Conservation (phyloP, 2,329 filamentous ascomycete species). For the Colletotrichum zoysiae region DNA sequence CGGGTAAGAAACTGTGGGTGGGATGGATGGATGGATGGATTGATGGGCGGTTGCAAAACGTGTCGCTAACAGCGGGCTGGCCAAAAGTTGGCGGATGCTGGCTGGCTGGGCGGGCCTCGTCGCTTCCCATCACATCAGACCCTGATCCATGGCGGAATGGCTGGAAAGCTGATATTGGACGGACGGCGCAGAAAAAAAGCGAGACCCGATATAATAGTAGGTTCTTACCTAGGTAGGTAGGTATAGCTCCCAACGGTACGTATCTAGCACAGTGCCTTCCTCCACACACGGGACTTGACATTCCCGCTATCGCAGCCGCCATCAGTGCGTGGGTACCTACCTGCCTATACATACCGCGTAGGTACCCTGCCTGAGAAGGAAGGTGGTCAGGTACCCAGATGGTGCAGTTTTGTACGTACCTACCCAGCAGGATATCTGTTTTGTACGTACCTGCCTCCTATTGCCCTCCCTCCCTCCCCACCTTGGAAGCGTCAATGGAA, state of each 20-base stretch:
- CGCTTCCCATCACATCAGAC: slow-evolving; percentile 5
- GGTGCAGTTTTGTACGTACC: too few relatives aligned
- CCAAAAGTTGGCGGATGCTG: neutral
- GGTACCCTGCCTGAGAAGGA: too few relatives aligned
- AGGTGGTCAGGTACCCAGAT: too few relatives aligned
- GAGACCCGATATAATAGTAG: neutral
- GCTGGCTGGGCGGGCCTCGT: neutral
- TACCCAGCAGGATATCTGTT: too few relatives aligned
- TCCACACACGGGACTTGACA: slow-evolving; percentile 5
- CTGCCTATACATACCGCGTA: neutral
- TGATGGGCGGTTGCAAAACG: slow-evolving; percentile 24
- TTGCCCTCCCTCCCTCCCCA: neutral
- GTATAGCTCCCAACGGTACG: slow-evolving; percentile 5
- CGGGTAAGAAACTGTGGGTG: slow-evolving; percentile 24
- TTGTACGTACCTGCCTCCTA: neutral
- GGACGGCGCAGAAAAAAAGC: slow-evolving; percentile 23
- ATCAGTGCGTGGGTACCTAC: neutral
- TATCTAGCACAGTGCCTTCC: neutral
- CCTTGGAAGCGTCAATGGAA: slow-evolving; percentile 40
- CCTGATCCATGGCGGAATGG: slow-evolving; percentile 25
- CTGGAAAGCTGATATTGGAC: slow-evolving; percentile 25
- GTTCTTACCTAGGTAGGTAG: too few relatives aligned
- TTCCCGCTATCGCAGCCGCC: slow-evolving; percentile 21
- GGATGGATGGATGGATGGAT: neutral
- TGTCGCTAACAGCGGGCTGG: slow-evolving; percentile 23